Conservation (phyloP, 2,329 filamentous ascomycete genomes). For the Pseudocercospora crystallina region DNA sequence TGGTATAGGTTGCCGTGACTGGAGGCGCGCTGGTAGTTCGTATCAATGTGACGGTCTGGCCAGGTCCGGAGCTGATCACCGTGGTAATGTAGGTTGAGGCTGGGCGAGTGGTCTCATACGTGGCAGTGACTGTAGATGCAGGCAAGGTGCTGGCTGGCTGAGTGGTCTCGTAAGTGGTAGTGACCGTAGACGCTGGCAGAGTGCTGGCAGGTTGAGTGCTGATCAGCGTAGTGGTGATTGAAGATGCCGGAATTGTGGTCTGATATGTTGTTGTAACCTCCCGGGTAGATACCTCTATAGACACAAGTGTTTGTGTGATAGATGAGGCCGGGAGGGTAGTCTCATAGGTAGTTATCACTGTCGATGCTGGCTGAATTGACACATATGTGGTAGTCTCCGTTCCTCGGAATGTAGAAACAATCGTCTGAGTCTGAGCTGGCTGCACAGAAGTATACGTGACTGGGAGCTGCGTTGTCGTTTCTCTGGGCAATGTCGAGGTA, state of each 20-base stretch:
- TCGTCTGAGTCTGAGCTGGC: too few species aligned
- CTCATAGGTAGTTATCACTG: slow-evolving; percentile 1
- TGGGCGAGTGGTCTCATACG: background rate
- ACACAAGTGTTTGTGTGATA: too few species aligned
- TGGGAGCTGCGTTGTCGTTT: too few species aligned
- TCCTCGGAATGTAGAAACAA: too few species aligned
- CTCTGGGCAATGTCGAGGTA: too few species aligned
- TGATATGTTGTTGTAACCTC: slow-evolving; percentile 2
- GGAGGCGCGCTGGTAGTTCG: slow-evolving; percentile 1
- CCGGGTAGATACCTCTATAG: too few species aligned
- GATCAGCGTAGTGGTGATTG: background rate
- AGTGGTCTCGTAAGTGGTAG: slow-evolving; percentile 4
- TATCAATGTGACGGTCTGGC: background rate
- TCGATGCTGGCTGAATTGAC: background rate
- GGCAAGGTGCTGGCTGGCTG: background rate
- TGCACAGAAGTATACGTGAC: too few species aligned
- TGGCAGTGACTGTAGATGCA: slow-evolving; percentile 2
- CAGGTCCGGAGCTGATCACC: background rate
- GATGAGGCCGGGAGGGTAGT: background rate
- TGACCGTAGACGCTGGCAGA: background rate
- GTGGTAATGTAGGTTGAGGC: slow-evolving; percentile 2
- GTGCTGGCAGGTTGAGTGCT: background rate
- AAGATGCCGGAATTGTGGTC: background rate
- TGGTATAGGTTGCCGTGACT: background rate
- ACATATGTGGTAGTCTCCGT: background rate